A percentile compares a stretch with the other conserved stretches of the same genome.
Conservation (phyloP, 257 asterid genomes). For the Lantana camara region DNA sequence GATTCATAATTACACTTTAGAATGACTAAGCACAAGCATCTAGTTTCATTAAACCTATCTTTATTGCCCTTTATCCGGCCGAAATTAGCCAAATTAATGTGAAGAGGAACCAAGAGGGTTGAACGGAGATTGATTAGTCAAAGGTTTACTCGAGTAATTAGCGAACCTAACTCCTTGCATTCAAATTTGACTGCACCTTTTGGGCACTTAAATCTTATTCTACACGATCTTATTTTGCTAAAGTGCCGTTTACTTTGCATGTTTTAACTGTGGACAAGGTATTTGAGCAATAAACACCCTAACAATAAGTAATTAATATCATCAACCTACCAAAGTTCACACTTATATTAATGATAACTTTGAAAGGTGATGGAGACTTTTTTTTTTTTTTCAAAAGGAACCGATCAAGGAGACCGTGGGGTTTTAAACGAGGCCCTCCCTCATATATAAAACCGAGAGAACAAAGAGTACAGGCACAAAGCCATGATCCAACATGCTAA, state of each 20-base stretch:
- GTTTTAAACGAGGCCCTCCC: too few relatives aligned
- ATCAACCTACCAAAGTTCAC: not conserved
- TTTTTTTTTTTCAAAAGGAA: too few relatives aligned
- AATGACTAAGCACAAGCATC: not conserved
- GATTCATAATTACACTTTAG: not conserved
- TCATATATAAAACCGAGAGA: too few relatives aligned
- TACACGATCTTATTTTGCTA: not conserved
- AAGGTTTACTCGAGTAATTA: slow-evolving; percentile 22
- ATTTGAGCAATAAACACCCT: slow-evolving; percentile 18
- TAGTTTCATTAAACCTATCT: not conserved
- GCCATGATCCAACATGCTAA: too few relatives aligned
- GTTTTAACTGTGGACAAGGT: slow-evolving; percentile 10
- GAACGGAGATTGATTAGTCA: slow-evolving; percentile 16
- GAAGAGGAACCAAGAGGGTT: too few relatives aligned
- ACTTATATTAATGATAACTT: slow-evolving; percentile 13
- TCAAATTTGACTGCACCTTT: slow-evolving; percentile 30
- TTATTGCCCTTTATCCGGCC: not conserved
- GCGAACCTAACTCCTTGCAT: slow-evolving; percentile 13
- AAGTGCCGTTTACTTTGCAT: not conserved
- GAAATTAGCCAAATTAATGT: not conserved
- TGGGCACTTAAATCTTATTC: slow-evolving; percentile 9
- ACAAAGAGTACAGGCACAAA: too few relatives aligned
- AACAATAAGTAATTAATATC: slow-evolving; percentile 1
- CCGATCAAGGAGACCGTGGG: too few relatives aligned
- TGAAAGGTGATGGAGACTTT: slow-evolving; percentile 31